phyloP scores from a whole-genome alignment of 192 early-diverging fungal genomes.

The Dimargaris xerosporica region DNA sequence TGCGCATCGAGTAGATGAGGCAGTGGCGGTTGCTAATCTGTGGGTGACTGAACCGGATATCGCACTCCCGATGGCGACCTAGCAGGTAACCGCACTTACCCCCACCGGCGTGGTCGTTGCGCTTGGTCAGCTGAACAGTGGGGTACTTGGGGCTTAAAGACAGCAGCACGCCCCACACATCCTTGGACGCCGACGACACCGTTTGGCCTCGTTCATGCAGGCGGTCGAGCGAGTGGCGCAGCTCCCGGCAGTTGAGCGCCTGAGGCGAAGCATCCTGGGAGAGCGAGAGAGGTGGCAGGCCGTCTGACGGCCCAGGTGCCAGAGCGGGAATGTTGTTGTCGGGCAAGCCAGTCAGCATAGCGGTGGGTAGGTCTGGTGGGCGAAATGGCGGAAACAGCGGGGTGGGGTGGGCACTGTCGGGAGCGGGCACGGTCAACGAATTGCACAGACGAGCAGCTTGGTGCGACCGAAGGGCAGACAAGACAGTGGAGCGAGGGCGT shows the following conservation, averaged over 20 bases:
- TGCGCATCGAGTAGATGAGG: constrained; percentile 28
- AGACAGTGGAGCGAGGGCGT: background rate
- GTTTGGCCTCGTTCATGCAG: constrained; percentile 11
- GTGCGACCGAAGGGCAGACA: background rate
- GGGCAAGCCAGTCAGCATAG: background rate
- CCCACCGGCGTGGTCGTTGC: background rate
- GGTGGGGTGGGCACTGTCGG: no score
- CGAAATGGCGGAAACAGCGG: background rate
- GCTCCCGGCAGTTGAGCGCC: no score
- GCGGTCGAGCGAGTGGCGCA: constrained; percentile 1
- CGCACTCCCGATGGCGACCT: constrained; percentile 31
- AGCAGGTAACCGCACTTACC: constrained; percentile 25
- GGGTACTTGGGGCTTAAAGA: constrained; percentile 30
- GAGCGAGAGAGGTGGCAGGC: no score
- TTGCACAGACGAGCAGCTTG: no score
- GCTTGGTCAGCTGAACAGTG: constrained; percentile 20
- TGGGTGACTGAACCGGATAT: constrained; percentile 26
- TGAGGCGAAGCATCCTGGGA: no score
- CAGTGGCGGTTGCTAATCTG: constrained; percentile 37
- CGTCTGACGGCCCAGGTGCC: no score
- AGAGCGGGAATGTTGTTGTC: background rate
- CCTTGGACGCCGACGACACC: constrained; percentile 25
- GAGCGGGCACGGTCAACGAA: no score
- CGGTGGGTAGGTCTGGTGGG: background rate
- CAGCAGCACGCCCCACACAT: constrained; percentile 32